Base-by-base conservation (phyloP, 108 stramenopile species). In the Conticribra weissflogii region DNA sequence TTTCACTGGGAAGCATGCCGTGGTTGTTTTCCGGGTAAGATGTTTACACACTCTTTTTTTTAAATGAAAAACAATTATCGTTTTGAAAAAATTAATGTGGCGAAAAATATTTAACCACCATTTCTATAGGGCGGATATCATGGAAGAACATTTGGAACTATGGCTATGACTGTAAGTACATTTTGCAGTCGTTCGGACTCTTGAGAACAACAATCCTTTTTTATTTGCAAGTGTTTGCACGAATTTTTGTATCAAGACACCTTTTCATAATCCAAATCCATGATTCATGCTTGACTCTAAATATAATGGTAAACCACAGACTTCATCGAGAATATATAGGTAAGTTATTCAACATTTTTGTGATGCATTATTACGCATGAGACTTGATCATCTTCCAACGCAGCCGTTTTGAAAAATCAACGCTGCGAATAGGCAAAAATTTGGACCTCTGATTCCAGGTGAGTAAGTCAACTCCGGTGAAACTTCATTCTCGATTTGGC, bases 71-170 rank as follows among this genome's bases (percentile, higher is more conserved):
- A 0, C 28, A 31, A 5, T n/a, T 31, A 2, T n/a, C n/a, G n/a
- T n/a, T n/a, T n/a, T n/a, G n/a, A n/a, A n/a, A n/a, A n/a, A n/a
- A n/a, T n/a, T n/a, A n/a, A n/a, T n/a, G n/a, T n/a, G n/a, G n/a
- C n/a, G n/a, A n/a, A n/a, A n/a, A n/a, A n/a, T n/a, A n/a, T n/a
- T n/a, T n/a, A n/a, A n/a, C n/a, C n/a, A n/a, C n/a, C n/a, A n/a
- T 41, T 85, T 60, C 84, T 85, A 33, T 65, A 69, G 21, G 87
- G 87, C 9, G 82, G 81, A 3, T 88, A 86, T 74, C 89, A 90
- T 66, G 89, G 89, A 16, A 82, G 89, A 45, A 88, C 89, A 1
- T 52, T 80, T 56, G 86, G 83, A 29, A 84, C 86, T n/a, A 81
- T 87, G 85, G 86, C 85, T 30, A 76, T 89, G 81, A 89, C 88